Evolutionary conservation across 2,329 filamentous ascomycete species (phyloP).

Genomic region (Colletotrichum somersetense): DNA sequence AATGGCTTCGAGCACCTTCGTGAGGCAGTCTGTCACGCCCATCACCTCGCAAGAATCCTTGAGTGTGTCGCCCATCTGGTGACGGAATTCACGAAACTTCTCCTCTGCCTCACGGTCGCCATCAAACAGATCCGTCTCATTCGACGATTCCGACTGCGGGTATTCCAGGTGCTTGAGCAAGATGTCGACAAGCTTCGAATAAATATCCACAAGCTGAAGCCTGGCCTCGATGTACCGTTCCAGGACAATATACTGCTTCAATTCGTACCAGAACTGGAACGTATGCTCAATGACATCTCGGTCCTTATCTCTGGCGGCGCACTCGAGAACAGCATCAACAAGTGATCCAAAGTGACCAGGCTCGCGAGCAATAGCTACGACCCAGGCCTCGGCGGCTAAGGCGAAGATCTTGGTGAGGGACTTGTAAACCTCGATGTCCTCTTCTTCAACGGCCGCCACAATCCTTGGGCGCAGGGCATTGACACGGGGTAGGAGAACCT

Average conservation of each 20-base stretch:
- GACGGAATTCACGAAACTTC: constrained; percentile 95
- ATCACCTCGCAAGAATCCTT: constrained; percentile 98
- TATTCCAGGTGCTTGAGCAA: constrained; percentile 93
- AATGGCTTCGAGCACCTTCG: constrained; percentile 88
- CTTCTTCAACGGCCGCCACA: constrained; percentile 78
- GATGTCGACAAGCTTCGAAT: constrained; percentile 90
- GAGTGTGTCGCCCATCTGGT: constrained; percentile 96
- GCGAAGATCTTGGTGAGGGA: constrained; percentile 91
- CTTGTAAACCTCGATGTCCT: constrained; percentile 88
- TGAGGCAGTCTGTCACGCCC: constrained; percentile 89
- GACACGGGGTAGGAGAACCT: constrained; percentile 84
- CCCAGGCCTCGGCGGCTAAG: constrained; percentile 95
- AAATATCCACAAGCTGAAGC: constrained; percentile 82
- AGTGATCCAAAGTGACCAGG: constrained; percentile 84
- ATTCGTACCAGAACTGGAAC: constrained; percentile 97
- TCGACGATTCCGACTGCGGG: constrained; percentile 79
- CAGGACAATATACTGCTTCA: constrained; percentile 94
- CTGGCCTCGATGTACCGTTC: constrained; percentile 90
- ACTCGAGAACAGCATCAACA: constrained; percentile 93
- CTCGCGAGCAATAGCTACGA: constrained; percentile 88
- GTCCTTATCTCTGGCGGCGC: constrained; percentile 86
- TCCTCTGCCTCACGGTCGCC: constrained; percentile 96
- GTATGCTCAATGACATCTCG: constrained; percentile 93
- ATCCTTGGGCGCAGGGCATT: constrained; percentile 84
- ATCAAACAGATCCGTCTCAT: constrained; percentile 89